Evolutionary conservation across 2,329 filamentous ascomycete genomes (phyloP).

Genomic region (Botrytis pseudocinerea): DNA sequence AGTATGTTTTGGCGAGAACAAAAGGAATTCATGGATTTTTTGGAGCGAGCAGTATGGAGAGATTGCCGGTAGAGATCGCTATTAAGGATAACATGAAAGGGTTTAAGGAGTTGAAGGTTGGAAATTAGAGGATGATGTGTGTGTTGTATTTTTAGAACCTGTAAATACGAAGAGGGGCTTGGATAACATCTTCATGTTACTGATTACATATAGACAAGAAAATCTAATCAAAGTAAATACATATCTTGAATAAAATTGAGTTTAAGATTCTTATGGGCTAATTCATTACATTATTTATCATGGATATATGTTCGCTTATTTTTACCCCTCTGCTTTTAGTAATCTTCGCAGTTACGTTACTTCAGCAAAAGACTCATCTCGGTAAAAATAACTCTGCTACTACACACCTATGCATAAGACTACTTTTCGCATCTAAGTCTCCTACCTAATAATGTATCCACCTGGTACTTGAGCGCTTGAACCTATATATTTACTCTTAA

Average conservation of each 20-base stretch:
- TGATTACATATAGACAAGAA: background rate
- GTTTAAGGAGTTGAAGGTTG: constrained; percentile 47
- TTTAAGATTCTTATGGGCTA: background rate
- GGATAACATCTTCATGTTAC: background rate
- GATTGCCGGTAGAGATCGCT: constrained; percentile 66
- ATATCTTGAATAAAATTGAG: background rate
- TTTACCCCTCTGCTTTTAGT: background rate
- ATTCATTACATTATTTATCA: background rate
- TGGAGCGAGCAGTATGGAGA: constrained; percentile 69
- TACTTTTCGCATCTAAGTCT: background rate
- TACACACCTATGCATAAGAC: background rate
- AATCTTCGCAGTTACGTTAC: background rate
- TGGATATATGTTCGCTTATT: background rate
- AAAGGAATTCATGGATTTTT: constrained; percentile 71
- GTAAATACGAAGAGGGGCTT: background rate
- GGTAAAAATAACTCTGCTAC: background rate
- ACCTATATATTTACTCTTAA: background rate
- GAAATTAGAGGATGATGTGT: background rate
- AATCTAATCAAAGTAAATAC: background rate
- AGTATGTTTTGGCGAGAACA: constrained; percentile 60
- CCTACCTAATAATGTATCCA: background rate
- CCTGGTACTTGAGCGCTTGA: background rate
- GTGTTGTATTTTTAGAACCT: background rate
- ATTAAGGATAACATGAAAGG: constrained; percentile 58
- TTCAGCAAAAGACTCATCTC: background rate